Conservation (phyloP, 1,284 basidiomycete genomes). For the Exobasidium cylindrosporum region DNA sequence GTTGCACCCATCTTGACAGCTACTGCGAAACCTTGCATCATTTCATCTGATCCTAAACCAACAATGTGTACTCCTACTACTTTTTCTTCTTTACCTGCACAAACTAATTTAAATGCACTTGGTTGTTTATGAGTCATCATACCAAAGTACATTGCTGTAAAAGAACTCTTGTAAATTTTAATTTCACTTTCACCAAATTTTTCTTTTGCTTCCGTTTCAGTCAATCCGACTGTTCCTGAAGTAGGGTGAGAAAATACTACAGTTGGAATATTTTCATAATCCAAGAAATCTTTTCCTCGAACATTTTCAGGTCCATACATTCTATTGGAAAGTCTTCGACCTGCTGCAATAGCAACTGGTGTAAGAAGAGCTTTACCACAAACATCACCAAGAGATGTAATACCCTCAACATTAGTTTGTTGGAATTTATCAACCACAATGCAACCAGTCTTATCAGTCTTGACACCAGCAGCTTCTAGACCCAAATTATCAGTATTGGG, state of each 20-base stretch:
- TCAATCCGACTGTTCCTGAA: constrained; percentile 56
- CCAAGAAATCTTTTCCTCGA: constrained; percentile 67
- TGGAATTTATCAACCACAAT: constrained; percentile 89
- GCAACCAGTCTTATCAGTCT: constrained; percentile 74
- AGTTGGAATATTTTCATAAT: constrained; percentile 81
- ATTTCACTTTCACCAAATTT: constrained; percentile 80
- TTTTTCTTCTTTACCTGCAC: constrained; percentile 80
- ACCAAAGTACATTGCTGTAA: constrained; percentile 54
- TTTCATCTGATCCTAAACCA: constrained; percentile 77
- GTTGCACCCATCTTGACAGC: constrained; percentile 84
- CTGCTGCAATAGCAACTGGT: constrained; percentile 97
- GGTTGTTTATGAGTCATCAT: constrained; percentile 60
- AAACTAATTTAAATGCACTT: constrained; percentile 86
- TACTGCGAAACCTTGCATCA: constrained; percentile 88
- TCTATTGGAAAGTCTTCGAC: constrained; percentile 80
- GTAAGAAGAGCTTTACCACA: constrained; percentile 87
- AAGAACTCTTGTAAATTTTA: constrained; percentile 75
- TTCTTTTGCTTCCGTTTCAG: constrained; percentile 81
- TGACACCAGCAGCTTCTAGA: constrained; percentile 73
- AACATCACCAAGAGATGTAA: constrained; percentile 87
- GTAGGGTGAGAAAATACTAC: constrained; percentile 56
- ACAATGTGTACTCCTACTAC: constrained; percentile 93
- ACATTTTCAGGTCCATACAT: constrained; percentile 77
- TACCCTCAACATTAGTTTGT: constrained; percentile 64
- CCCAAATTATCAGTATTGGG: constrained; percentile 76